Conservation (phyloP, 768 basidiomycete species). For the Kwoniella sp. region DNA sequence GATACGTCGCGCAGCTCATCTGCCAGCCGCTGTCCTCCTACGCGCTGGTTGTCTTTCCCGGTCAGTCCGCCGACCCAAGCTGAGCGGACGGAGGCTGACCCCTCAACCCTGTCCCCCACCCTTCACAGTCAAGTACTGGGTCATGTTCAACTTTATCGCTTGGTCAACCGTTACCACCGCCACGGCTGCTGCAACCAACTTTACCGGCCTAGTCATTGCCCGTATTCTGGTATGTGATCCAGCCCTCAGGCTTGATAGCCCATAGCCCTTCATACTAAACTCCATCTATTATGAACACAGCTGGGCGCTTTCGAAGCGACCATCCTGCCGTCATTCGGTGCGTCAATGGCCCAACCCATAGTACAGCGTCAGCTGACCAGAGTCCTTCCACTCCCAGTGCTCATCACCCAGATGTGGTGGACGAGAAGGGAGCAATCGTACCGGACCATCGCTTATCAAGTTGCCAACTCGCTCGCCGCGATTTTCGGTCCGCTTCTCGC, state of each 20-base stretch:
- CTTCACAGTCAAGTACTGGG: slow-evolving; percentile 28
- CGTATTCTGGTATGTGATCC: no score
- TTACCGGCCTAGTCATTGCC: slow-evolving; percentile 25
- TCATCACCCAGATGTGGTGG: slow-evolving; percentile 25
- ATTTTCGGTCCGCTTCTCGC: slow-evolving; percentile 24
- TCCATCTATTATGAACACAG: no score
- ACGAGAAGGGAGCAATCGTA: slow-evolving; percentile 26
- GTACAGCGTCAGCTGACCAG: not conserved
- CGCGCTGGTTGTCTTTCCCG: slow-evolving; percentile 38
- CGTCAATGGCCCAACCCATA: not conserved
- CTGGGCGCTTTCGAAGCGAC: slow-evolving; percentile 51
- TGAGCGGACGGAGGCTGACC: no score
- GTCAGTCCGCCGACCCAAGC: slow-evolving; percentile 2
- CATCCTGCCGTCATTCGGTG: slow-evolving; percentile 14
- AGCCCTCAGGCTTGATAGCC: no score
- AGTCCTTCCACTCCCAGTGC: not conserved
- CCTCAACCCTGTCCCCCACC: no score
- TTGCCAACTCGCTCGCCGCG: slow-evolving; percentile 20
- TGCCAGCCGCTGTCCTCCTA: slow-evolving; percentile 35
- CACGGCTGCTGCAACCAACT: slow-evolving; percentile 30
- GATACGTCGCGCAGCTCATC: slow-evolving; percentile 34
- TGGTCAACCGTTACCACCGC: slow-evolving; percentile 33
- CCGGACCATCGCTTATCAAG: slow-evolving; percentile 22
- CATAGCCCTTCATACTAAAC: no score
- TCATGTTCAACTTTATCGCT: slow-evolving; percentile 35